Evolutionary conservation across 768 basidiomycete species (phyloP), one percentile per base, ranked within the genome.

Genomic region (Cystofilobasidium bisporidii): DNA sequence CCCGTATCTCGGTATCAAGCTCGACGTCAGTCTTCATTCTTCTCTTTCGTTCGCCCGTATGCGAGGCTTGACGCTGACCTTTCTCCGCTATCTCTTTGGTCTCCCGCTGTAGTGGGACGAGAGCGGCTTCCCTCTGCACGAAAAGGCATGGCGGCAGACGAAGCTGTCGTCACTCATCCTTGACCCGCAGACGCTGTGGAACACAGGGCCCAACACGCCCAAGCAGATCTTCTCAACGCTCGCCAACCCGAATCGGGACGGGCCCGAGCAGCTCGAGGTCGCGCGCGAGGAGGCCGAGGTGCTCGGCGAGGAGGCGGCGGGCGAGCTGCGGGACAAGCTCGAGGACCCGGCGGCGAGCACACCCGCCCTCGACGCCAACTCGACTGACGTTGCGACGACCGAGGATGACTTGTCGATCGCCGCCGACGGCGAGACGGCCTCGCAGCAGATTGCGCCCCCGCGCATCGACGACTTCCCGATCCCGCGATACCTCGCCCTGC

Each of bases 331-430:
- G 20, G 40, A 26, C 5, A 12, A 38, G 26, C 38, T 24, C n/a
- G 17, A 64, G 36, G 50, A 63, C 22, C 48, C 50, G 68, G 74
- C 76, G 61, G 73, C 74, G 14, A 72, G 24, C 5, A 41, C 53
- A 8, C 63, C 24, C 18, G 50, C 53, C 36, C n/a, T 32, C 53
- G 53, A 36, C 40, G 63, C 26, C 75, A 11, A 6, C 28, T 28
- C 28, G 28, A 53, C 62, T n/a, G 62, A 63, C 50, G 18, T 63
- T 20, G 48, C 50, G 3, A 55, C 48, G 36, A 36, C 40, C 50
- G 17, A 33, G 17, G 22, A 20, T 2, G 36, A 53, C n/a, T n/a
- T n/a, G n/a, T n/a, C n/a, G n/a, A n/a, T n/a, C n/a, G n/a, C n/a
- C n/a, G 50, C 26, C 30, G 20, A 14, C 5, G 36, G 2, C 22